Conservation (phyloP, 805 yeast genomes). For the Gaillardinia entomophila region DNA sequence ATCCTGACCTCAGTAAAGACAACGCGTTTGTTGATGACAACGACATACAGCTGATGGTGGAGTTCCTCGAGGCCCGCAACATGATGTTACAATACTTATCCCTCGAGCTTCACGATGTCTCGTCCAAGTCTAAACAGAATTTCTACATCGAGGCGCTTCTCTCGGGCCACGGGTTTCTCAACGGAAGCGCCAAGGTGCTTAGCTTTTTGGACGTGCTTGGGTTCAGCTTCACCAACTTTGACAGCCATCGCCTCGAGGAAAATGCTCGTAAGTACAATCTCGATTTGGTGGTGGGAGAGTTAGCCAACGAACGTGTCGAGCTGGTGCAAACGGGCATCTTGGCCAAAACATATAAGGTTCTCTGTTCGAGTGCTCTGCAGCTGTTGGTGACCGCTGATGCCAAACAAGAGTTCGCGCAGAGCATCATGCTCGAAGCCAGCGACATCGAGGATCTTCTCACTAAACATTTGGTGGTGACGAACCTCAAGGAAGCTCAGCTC, state of each 20-base stretch:
- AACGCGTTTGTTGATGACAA: slow-evolving; percentile 27
- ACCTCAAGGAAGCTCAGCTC: slow-evolving; percentile 49
- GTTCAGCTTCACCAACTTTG: slow-evolving; percentile 43
- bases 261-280: slow-evolving; percentile 23
- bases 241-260: slow-evolving; percentile 29
- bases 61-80: slow-evolving; percentile 59
- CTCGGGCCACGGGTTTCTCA: slow-evolving; percentile 41
- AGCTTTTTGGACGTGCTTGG: slow-evolving; percentile 64
- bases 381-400: slow-evolving; percentile 11
- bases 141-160: slow-evolving; percentile 51
- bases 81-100: slow-evolving; percentile 60
- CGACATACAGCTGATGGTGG: slow-evolving; percentile 49
- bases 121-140: slow-evolving; percentile 46
- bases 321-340: slow-evolving; percentile 11
- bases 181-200: slow-evolving; percentile 63
- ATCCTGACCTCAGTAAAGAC: slow-evolving; percentile 29
- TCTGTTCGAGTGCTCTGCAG: slow-evolving; percentile 14
- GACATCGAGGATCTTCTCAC: slow-evolving; percentile 33
- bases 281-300: slow-evolving; percentile 32
- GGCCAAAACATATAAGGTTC: slow-evolving; percentile 13
- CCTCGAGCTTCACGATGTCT: slow-evolving; percentile 62
- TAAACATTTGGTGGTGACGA: slow-evolving; percentile 41
- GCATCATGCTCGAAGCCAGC: slow-evolving; percentile 19
- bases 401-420: slow-evolving; percentile 16
- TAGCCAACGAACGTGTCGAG: slow-evolving; percentile 12